Percentiles rank a stretch among this genome's conserved stretches.
These are phyloP conservation scores for Botryotinia calthae DNA, from an alignment of 2,329 filamentous ascomycete species.

Conservation along the genomic window DNA sequence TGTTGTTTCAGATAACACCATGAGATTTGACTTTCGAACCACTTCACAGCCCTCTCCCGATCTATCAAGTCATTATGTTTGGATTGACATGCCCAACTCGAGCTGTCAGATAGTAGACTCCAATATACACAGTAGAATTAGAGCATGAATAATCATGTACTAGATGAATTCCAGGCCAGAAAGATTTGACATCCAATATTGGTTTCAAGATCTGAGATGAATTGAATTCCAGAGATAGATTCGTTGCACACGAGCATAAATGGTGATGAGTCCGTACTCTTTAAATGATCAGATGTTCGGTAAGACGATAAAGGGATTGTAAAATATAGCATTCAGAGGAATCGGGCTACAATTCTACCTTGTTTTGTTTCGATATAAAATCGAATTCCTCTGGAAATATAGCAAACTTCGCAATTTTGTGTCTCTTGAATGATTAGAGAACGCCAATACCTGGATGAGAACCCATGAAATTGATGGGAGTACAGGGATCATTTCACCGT, in stretches of 20 bases:
- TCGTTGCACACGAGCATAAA: background rate
- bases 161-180: background rate
- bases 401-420: no score
- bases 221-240: background rate
- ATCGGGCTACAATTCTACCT: no score
- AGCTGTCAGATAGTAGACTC: background rate
- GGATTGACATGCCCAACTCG: background rate
- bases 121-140: background rate
- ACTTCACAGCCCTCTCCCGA: background rate
- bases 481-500: no score
- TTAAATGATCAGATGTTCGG: no score
- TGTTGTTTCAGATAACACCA: background rate
- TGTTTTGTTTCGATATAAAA: no score
- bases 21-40: background rate
- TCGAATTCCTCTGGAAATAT: no score
- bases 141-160: background rate
- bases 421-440: no score
- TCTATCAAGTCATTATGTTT: background rate
- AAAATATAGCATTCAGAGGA: no score
- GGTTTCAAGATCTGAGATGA: background rate
- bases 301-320: no score
- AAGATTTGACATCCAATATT: background rate
- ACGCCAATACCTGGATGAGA: no score
- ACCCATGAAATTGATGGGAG: no score
- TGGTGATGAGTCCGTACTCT: no score